Base-by-base conservation (phyloP, 345 rosid genomes). In the Corchorus capsularis region DNA sequence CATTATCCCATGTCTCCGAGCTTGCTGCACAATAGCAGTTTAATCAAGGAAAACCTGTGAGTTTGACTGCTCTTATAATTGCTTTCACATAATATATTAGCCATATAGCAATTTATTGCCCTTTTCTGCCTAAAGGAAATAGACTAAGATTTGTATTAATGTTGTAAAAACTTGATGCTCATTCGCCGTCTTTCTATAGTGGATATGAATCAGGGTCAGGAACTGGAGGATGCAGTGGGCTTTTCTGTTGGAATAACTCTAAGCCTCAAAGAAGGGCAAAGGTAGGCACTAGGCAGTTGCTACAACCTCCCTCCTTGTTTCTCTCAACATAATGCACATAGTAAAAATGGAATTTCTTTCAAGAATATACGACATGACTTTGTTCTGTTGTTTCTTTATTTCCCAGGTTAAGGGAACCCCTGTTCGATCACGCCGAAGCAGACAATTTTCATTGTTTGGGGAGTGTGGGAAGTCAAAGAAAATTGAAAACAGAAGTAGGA, bases 121-220 rank as follows among this genome's bases (percentile, higher is more conserved):
- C 16, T 55, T 52, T 32, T 32, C 53, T 45, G 22, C n/a, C n/a
- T 27, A 20, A 13, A 66, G 6, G 70, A 66, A 66, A 46, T 45
- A 12, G 41, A 12, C 56, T 41, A 73, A 17, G 52, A n/a, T 39
- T 60, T 77, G 19, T 11, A 20, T 52, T 37, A 0, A 8, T 56
- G 1, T 14, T 72, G 54, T 7, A 6, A 8, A 46, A 8, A 46
- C 45, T 35, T 62, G 3, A 47, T 60, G 57, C 75, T 71, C 45
- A 74, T 67, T 74, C 45, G 45, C 71, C 71, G 63, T 81, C 65
- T 74, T 67, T 74, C 76, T 80, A 47, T 69, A 96, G 97, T 86
- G 93, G 91, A 54, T 93, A 92, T 10, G 99, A 96, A 75, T 91
- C 99, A 72, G 91, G 96, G 53, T 78, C 99, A 19, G 89, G 86